Conservation (phyloP, 257 asterid genomes). For the Thymus quinquecostatus region DNA sequence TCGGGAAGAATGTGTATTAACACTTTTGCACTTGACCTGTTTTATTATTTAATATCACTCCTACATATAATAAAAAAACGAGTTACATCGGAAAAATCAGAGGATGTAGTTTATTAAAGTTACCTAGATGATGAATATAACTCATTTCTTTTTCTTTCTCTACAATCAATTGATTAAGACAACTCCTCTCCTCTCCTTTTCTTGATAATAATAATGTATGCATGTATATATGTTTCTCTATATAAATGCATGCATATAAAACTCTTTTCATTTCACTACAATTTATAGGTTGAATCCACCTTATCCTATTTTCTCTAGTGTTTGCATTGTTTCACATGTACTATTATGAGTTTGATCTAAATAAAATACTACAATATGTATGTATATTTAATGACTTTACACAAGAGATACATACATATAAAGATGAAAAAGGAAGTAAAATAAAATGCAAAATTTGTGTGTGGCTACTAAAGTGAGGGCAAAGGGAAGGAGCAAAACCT, state of each 20-base stretch:
- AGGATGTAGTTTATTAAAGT: not conserved
- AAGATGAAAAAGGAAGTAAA: not conserved
- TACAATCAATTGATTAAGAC: conserved; percentile 17
- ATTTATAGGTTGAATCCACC: not conserved
- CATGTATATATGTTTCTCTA: not conserved
- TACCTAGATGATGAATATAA: not conserved
- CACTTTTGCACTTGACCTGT: too few species aligned
- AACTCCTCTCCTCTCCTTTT: not conserved
- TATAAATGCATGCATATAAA: not conserved
- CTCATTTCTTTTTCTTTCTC: conserved; percentile 7
- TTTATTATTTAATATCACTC: too few species aligned
- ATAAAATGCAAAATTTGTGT: conserved; percentile 13
- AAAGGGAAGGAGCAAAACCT: conserved; percentile 32
- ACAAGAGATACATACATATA: not conserved
- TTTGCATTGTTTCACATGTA: not conserved
- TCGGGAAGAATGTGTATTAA: too few species aligned
- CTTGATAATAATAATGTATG: not conserved
- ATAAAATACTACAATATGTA: too few species aligned
- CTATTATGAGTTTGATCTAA: too few species aligned
- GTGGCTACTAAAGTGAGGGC: conserved; percentile 21
- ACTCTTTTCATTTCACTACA: not conserved
- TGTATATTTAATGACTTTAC: not conserved
- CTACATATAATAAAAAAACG: too few species aligned
- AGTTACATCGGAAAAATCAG: too few species aligned
- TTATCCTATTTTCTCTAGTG: not conserved